phyloP scores from a whole-genome alignment of 2,329 filamentous ascomycete species.

The Xylariales sp. region DNA sequence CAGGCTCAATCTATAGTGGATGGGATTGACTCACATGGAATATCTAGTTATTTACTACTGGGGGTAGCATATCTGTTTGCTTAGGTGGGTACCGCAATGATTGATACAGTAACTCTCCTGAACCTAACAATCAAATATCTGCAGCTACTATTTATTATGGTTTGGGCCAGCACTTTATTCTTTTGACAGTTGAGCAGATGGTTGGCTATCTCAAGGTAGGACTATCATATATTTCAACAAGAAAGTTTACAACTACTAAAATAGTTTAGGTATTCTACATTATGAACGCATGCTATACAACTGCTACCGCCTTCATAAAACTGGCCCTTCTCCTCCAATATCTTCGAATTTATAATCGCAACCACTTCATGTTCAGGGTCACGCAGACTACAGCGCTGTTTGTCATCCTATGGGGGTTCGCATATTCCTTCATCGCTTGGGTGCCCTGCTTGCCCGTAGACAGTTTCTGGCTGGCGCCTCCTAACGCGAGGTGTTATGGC shows the following conservation, averaged over 20 bases:
- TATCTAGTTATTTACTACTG: conserved; percentile 13
- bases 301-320: conserved; percentile 18
- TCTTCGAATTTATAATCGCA: conserved; percentile 17
- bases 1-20: neutral
- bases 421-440: conserved; percentile 24
- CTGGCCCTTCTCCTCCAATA: conserved; percentile 20
- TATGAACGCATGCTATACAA: conserved; percentile 15
- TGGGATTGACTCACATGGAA: conserved; percentile 8
- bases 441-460: conserved; percentile 20
- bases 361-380: conserved; percentile 11
- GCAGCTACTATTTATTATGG: too few relatives aligned
- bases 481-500: conserved; percentile 18
- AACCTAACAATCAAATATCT: conserved; percentile 9
- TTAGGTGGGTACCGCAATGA: conserved; percentile 2
- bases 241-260: too few relatives aligned
- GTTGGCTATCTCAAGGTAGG: conserved; percentile 12
- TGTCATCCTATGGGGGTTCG: conserved; percentile 22
- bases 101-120: neutral
- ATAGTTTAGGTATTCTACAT: conserved; percentile 14
- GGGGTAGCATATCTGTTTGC: conserved; percentile 14
- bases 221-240: neutral
- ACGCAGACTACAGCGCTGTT: conserved; percentile 17
- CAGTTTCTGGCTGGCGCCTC: conserved; percentile 13
- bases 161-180: conserved; percentile 16
- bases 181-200: conserved; percentile 10